A percentile compares a stretch with the other conserved stretches of the same genome.
phyloP scores from a whole-genome alignment of 371 early-diverging fungal species.

The Dichotomocladium elegans region DNA sequence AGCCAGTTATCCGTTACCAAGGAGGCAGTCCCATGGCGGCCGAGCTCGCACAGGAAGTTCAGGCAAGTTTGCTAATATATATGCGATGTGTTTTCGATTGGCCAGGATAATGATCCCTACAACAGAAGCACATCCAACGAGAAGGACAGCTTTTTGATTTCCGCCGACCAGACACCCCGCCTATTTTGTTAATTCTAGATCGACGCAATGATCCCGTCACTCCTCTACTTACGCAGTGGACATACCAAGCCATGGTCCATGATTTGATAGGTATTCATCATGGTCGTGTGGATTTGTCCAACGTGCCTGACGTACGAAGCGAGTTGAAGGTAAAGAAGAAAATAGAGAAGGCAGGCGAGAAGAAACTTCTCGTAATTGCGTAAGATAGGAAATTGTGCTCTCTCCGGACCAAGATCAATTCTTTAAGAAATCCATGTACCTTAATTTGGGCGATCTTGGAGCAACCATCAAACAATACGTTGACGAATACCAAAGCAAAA shows the following conservation, averaged over 20 bases:
- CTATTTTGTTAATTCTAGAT: slow-evolving; percentile 89
- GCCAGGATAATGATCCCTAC: neutral
- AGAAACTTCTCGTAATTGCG: neutral
- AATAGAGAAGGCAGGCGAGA: too few relatives aligned
- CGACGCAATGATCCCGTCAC: slow-evolving; percentile 97
- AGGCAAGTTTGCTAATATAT: slow-evolving; percentile 34
- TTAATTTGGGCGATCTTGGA: slow-evolving; percentile 94
- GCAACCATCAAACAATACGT: slow-evolving; percentile 91
- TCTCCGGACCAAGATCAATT: slow-evolving; percentile 87
- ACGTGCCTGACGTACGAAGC: slow-evolving; percentile 74
- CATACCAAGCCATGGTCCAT: slow-evolving; percentile 99
- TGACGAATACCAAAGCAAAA: slow-evolving; percentile 86
- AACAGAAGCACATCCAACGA: slow-evolving; percentile 70
- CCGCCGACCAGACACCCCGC: slow-evolving; percentile 76
- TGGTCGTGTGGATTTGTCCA: slow-evolving; percentile 88
- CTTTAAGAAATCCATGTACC: slow-evolving; percentile 82
- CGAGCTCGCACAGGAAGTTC: slow-evolving; percentile 78
- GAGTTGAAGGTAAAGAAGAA: slow-evolving; percentile 67
- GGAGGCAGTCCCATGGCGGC: slow-evolving; percentile 73
- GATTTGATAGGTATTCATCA: slow-evolving; percentile 94
- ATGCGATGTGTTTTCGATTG: too few relatives aligned
- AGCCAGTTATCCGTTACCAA: slow-evolving; percentile 89
- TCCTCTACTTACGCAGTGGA: slow-evolving; percentile 97
- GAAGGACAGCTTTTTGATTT: slow-evolving; percentile 86
- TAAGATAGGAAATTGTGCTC: slow-evolving; percentile 91